Evolutionary conservation across 208 protist genomes (phyloP).

Genomic region (Wallacemonas collosoma): DNA sequence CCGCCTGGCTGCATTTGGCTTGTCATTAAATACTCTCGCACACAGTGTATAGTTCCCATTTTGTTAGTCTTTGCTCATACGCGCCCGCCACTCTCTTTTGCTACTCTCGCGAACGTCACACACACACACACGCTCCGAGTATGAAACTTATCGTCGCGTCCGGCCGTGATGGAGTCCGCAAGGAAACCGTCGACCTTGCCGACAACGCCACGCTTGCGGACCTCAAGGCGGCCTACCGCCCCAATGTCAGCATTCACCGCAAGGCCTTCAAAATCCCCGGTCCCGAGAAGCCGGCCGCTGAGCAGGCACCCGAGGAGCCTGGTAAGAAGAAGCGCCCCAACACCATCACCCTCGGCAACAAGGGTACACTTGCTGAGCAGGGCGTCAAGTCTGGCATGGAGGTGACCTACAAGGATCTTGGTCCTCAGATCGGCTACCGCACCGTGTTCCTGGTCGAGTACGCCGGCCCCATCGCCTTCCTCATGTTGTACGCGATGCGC

Average conservation of each 20-base stretch:
- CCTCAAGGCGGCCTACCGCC: conserved; percentile 69
- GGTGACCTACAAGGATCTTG: conserved; percentile 92
- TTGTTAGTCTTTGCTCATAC: too few species aligned
- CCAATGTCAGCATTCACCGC: conserved; percentile 56
- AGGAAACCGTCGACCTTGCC: conserved; percentile 62
- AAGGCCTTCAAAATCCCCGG: conserved; percentile 74
- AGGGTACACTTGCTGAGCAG: conserved; percentile 51
- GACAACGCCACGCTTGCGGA: conserved; percentile 64
- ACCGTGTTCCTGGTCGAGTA: conserved; percentile 96
- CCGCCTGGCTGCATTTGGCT: too few species aligned
- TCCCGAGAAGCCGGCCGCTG: conserved; percentile 19
- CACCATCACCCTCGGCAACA: conserved; percentile 50
- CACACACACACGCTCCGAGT: background rate
- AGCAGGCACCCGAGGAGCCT: conserved; percentile 26
- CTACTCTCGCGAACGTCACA: background rate
- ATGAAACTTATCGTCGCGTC: conserved; percentile 82
- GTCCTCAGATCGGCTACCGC: conserved; percentile 92
- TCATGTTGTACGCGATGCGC: conserved; percentile 80
- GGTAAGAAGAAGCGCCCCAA: conserved; percentile 45
- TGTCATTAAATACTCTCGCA: too few species aligned
- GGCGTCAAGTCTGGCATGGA: conserved; percentile 66
- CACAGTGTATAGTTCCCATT: too few species aligned
- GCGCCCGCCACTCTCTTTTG: background rate
- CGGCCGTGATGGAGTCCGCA: conserved; percentile 35
- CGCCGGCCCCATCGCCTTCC: conserved; percentile 92